These are phyloP conservation scores for Acrocalymma vagum DNA, from an alignment of 2,329 filamentous ascomycete genomes.

Conservation along the genomic window DNA sequence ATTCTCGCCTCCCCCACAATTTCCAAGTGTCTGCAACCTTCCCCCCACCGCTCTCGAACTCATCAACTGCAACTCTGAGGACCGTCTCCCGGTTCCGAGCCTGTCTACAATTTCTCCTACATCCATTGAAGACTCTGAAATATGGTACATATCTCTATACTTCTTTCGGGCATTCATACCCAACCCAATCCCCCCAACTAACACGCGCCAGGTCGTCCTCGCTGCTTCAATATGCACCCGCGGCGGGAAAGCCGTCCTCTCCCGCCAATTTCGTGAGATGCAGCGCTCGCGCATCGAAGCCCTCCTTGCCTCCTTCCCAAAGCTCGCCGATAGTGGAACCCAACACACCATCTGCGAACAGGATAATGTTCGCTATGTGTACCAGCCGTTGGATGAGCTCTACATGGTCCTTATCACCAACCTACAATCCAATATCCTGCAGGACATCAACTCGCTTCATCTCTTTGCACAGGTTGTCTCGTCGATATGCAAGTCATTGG, in stretches of 20 bases:
- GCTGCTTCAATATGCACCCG: constrained; percentile 98
- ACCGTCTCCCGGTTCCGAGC: too few species aligned
- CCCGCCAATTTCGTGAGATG: constrained; percentile 97
- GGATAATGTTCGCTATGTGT: constrained; percentile 99
- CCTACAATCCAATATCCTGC: constrained; percentile 97
- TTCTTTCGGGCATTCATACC: too few species aligned
- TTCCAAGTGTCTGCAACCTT: constrained; percentile 23
- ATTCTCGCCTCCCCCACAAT: constrained; percentile 17
- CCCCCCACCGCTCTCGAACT: constrained; percentile 20
- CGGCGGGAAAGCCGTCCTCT: constrained; percentile 97
- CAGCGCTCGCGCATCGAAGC: constrained; percentile 95
- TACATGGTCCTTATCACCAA: constrained; percentile 99
- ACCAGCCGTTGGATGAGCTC: constrained; percentile 97
- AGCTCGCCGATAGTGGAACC: constrained; percentile 93
- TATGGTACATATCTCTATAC: too few species aligned
- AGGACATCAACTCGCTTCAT: constrained; percentile 98
- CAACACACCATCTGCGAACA: constrained; percentile 99
- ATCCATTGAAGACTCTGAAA: too few species aligned
- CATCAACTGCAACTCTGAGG: constrained; percentile 16
- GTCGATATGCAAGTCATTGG: constrained; percentile 93
- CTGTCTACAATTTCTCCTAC: too few species aligned
- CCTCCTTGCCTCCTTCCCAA: constrained; percentile 94
- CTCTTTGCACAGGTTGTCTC: constrained; percentile 97
- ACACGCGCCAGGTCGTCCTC: constrained; percentile 80
- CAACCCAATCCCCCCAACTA: too few species aligned